These are phyloP conservation scores for Candida pseudoviswanathii DNA, from an alignment of 1,139 yeast species.

Conservation along the genomic window DNA sequence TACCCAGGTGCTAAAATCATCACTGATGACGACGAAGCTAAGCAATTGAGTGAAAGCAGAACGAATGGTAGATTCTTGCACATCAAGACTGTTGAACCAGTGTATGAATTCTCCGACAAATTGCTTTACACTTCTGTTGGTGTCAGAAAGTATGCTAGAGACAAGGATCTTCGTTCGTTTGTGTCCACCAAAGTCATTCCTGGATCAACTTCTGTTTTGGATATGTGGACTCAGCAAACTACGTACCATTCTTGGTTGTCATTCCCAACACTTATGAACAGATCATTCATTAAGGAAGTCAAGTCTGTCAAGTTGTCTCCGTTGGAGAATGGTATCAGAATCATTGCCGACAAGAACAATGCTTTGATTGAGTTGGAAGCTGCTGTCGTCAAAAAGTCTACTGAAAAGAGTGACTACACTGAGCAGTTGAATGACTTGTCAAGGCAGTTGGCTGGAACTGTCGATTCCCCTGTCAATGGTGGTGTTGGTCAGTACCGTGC, in stretches of 20 bases:
- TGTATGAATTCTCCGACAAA: conserved; percentile 52
- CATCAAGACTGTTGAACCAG: conserved; percentile 74
- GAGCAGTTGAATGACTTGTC: conserved; percentile 68
- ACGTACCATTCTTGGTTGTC: conserved; percentile 74
- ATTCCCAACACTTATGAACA: conserved; percentile 87
- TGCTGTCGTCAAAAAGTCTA: conserved; percentile 56
- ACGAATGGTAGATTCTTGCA: conserved; percentile 70
- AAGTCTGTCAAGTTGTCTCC: conserved; percentile 75
- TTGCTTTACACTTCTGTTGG: conserved; percentile 55
- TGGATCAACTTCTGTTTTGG: conserved; percentile 71
- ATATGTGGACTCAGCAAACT: conserved; percentile 88
- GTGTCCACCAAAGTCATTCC: conserved; percentile 72
- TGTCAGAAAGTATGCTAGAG: conserved; percentile 70
- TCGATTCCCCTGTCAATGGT: conserved; percentile 91
- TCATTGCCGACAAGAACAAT: conserved; percentile 67
- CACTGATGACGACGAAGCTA: conserved; percentile 66
- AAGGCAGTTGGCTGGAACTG: conserved; percentile 81
- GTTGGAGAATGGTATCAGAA: conserved; percentile 75
- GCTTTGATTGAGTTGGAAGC: conserved; percentile 72
- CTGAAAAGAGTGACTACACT: conserved; percentile 52
- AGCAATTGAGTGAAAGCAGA: conserved; percentile 45
- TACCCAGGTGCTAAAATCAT: conserved; percentile 85
- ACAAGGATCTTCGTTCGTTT: conserved; percentile 70
- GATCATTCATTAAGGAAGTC: conserved; percentile 66
- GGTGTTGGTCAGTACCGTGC: conserved; percentile 85